phyloP scores from a whole-genome alignment of 1,284 basidiomycete genomes.

The Puccinia horiana region DNA sequence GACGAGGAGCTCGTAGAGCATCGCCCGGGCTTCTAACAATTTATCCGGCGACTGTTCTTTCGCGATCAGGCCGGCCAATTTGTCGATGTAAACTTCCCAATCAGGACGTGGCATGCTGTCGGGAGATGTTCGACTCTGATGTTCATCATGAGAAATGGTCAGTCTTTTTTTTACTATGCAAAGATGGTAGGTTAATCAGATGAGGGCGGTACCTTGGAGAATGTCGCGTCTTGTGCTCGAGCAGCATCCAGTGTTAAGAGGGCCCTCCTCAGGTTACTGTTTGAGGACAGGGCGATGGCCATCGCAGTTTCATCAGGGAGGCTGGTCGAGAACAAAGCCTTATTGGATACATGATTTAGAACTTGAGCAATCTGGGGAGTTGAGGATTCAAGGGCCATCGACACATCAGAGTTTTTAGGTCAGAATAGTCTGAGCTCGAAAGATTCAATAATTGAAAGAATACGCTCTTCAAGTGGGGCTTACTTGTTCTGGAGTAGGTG shows the following conservation, averaged over 20 bases:
- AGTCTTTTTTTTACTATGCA: not conserved
- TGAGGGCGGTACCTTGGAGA: constrained; percentile 23
- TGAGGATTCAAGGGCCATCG: not conserved
- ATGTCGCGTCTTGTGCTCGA: constrained; percentile 71
- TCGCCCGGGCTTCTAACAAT: constrained; percentile 85
- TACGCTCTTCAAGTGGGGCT: not conserved
- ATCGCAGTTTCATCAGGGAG: constrained; percentile 73
- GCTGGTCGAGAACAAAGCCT: constrained; percentile 70
- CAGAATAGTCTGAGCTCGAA: not conserved
- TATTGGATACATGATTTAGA: constrained; percentile 76
- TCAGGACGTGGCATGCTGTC: constrained; percentile 86
- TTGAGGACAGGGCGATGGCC: constrained; percentile 76
- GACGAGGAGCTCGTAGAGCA: constrained; percentile 91
- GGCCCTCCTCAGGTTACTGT: constrained; percentile 92
- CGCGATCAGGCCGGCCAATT: constrained; percentile 91
- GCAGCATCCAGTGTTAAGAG: constrained; percentile 91
- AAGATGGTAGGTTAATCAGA: not conserved
- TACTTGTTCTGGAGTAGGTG: constrained; percentile 71
- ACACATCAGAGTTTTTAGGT: not conserved
- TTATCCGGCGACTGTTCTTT: constrained; percentile 86
- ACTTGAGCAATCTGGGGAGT: constrained; percentile 71
- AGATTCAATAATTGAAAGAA: not conserved
- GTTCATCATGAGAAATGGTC: not conserved
- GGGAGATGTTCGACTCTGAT: constrained; percentile 63
- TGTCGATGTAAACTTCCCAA: constrained; percentile 96